Base-by-base conservation (phyloP, 257 asterid genomes). In the Solanum sitiens region DNA sequence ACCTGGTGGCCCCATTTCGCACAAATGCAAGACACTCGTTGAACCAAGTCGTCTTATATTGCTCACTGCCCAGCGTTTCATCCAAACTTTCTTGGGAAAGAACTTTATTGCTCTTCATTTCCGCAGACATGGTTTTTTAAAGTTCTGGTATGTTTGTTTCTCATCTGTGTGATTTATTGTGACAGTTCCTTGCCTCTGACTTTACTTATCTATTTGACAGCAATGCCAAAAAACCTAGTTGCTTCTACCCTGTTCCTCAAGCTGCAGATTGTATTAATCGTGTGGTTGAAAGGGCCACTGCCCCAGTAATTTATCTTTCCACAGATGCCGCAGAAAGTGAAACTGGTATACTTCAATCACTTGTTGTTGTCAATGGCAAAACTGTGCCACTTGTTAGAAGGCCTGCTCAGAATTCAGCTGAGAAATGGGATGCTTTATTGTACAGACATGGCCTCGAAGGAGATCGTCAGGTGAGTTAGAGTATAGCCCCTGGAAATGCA, bases 281-380 rank as follows among this genome's bases (percentile, higher is more conserved):
- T 85, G 92, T 95, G 88, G 92, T 92, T 77, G 98, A 91, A 89
- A 94, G 91, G 92, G 95, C 97, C 56, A 92, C 91, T 87, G 61
- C 94, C 50, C 96, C 99, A 42, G 98, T 96, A 25, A 92, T 97
- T 86, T 97, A 95, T 92, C 99, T 97, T 47, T 96, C 98, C 30
- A 95, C 99, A 1, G 99, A 97, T 90, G 99, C 99, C 86, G 99
- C 98, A 80, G 94, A 90, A 83, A 97, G 99, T 93, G 99, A 96
- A 93, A 95, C 98, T 82, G 91, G 92, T 53, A 91, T 97, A 80
- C 92, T 97, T 87, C 99, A 96, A 91, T 96, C 99, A n/a, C 96
- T 96, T 85, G 83, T 95, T 87, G 87, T 75, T 83, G 83, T 90
- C 90, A 92, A 95, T 86, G 96, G 98, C 86, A 97, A 95, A 89